Conservation (phyloP, 1,284 basidiomycete species). For the Sphaerobolus stellatus region DNA sequence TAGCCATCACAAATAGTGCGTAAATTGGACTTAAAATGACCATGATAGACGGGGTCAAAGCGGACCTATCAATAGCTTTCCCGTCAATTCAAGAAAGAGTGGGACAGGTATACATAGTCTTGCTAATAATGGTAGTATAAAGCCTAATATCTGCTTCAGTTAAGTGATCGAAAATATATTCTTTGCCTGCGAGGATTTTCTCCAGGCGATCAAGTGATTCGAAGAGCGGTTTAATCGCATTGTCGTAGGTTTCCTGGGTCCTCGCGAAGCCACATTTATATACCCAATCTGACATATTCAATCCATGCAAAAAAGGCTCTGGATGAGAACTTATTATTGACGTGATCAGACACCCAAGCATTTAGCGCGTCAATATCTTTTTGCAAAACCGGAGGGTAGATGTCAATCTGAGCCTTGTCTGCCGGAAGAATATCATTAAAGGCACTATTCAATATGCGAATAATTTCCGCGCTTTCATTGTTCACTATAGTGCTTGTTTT, state of each 20-base stretch:
- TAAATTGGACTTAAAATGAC: slow-evolving; percentile 94
- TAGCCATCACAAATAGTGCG: slow-evolving; percentile 77
- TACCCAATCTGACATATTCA: slow-evolving; percentile 60
- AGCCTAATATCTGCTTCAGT: slow-evolving; percentile 93
- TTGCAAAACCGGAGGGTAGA: slow-evolving; percentile 75
- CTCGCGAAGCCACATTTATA: slow-evolving; percentile 92
- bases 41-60: slow-evolving; percentile 85
- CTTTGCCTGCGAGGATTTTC: slow-evolving; percentile 70
- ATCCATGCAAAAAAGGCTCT: neutral
- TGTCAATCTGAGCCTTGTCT: slow-evolving; percentile 66
- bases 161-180: slow-evolving; percentile 78
- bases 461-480: slow-evolving; percentile 94
- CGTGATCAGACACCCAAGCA: slow-evolving; percentile 80
- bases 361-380: slow-evolving; percentile 86
- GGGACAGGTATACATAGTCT: no score
- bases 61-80: slow-evolving; percentile 17
- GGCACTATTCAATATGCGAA: slow-evolving; percentile 85
- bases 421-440: slow-evolving; percentile 74
- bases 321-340: slow-evolving; percentile 63
- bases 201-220: slow-evolving; percentile 81
- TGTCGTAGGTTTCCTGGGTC: slow-evolving; percentile 79
- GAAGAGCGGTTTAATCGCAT: slow-evolving; percentile 72
- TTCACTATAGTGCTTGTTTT: slow-evolving; percentile 88
- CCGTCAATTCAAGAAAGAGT: neutral
- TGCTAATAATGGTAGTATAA: slow-evolving; percentile 91